Base-by-base conservation (phyloP, 306 rosid genomes). In the Coriaria nepalensis region DNA sequence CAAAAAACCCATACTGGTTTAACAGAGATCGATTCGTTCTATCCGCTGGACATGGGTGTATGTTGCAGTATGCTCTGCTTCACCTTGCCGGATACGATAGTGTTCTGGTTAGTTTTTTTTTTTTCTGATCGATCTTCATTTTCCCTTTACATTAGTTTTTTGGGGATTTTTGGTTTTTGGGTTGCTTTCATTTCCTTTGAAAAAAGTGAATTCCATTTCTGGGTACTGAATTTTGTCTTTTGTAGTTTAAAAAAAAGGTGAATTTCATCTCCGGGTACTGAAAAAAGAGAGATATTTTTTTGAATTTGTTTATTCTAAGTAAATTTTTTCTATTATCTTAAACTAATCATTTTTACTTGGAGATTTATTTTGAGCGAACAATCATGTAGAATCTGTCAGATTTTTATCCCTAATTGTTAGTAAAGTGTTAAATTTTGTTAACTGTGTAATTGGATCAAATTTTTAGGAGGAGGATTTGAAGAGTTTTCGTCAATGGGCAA, bases 1-100 rank as follows among this genome's bases (percentile, higher is more conserved):
- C 90, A 0, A 73, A 74, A 35, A 80, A 80, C 39, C 84, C 84
- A 1, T 43, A 53, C 6, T 80, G 84, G 90, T 80, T 57, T 9
- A 57, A 57, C 47, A 40, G 63, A 47, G 97, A 90, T 68, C 79
- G 97, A 34, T 90, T 90, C 13, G 95, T 90, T 9, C 40, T 90
- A 59, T 90, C 97, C 7, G 97, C 97, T 4, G 95, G 97, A 0
- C 97, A 90, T 15, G 97, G 97, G 0, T 90, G 95, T 65, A 84
- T 90, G 95, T 68, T 90, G n/a, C 97, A 90, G 50, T 90, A 90
- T 13, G 87, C 97, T 53, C 61, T 90, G 55, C 94, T 90, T 33
- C 95, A 84, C 68, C 87, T 90, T 10, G 93, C 97, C 41, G 97
- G 97, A 0, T 90, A 70, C 62, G 95, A 90, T 38, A 81, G 95